Conservation (phyloP, 2,329 filamentous ascomycete species). For the Fusarium incarnatum region DNA sequence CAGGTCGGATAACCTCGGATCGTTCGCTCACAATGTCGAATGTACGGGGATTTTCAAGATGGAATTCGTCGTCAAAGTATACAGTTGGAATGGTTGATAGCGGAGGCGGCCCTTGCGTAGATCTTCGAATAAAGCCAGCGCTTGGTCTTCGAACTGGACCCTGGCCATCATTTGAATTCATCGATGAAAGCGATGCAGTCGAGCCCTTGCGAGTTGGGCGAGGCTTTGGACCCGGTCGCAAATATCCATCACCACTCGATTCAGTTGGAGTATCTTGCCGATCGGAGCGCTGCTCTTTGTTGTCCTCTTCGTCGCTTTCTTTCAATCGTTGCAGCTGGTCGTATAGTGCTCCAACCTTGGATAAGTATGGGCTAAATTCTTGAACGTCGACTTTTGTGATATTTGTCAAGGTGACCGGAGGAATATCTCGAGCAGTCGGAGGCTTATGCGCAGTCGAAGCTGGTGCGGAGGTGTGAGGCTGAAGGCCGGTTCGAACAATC, state of each 20-base stretch:
- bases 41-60: slow-evolving; percentile 92
- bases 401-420: slow-evolving; percentile 90
- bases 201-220: slow-evolving; percentile 51
- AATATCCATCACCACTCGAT: slow-evolving; percentile 54
- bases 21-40: slow-evolving; percentile 97
- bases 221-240: slow-evolving; percentile 56
- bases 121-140: slow-evolving; percentile 66
- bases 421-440: slow-evolving; percentile 89
- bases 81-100: slow-evolving; percentile 91
- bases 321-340: slow-evolving; percentile 89
- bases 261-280: slow-evolving; percentile 59
- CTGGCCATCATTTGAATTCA: slow-evolving; percentile 62
- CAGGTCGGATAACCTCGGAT: slow-evolving; percentile 89
- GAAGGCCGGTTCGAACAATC: slow-evolving; percentile 87
- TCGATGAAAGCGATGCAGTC: slow-evolving; percentile 60
- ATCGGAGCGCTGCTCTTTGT: slow-evolving; percentile 55
- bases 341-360: slow-evolving; percentile 87
- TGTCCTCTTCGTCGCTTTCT: slow-evolving; percentile 76
- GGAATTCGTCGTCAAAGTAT: slow-evolving; percentile 96
- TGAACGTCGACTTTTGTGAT: slow-evolving; percentile 82
- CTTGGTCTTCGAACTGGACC: slow-evolving; percentile 59
- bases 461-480: slow-evolving; percentile 80
- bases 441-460: slow-evolving; percentile 79
- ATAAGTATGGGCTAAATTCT: slow-evolving; percentile 85
- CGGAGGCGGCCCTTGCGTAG: slow-evolving; percentile 80